Evolutionary conservation across 257 asterid genomes (phyloP), one percentile per base, ranked within the genome.

Genomic region (Rubia yunnanensis): DNA sequence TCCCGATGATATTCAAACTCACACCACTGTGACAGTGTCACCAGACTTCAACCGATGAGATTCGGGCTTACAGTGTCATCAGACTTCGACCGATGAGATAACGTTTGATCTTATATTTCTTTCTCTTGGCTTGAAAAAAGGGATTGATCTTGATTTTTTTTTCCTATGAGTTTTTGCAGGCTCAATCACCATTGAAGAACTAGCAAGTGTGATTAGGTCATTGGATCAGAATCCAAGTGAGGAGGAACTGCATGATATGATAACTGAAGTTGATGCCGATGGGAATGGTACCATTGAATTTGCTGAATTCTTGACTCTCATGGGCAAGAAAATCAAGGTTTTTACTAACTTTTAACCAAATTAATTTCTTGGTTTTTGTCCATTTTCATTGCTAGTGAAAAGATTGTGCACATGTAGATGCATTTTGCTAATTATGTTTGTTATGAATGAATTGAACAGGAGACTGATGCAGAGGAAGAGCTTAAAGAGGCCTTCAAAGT

Each of bases 401-500:
- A 26, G 22, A 3, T 49, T 49, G 14, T 41, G 2, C 9, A 41
- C 18, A 41, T 49, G 26, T 4, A 46, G 2, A 44, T 44, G 2
- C 24, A 4, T 20, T 9, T 24, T 22, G 17, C 35, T 26, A 54
- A 52, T 52, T 8, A 18, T 53, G 31, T 35, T 0, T 27, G 24
- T 30, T 7, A n/a, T 10, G 59, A 28, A 46, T 7, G 30, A 26
- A 39, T 53, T 23, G 35, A 56, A 4, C 54, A 82, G 87, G 87
- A 82, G 17, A 74, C 77, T 26, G 80, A 77, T 79, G 67, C 70
- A 44, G 87, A 82, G 55, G 86, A 79, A 26, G 85, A 82, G 71
- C 83, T 79, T 10, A 79, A 79, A 65, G 87, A 82, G 65, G 85
- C 82, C 35, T 82, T 82, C 54, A 82, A 82, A 39, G 87, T 82